Percentiles rank a stretch among this genome's conserved stretches.
Conservation (phyloP, 345 rosid species). For the Arabidopsis suecica region DNA sequence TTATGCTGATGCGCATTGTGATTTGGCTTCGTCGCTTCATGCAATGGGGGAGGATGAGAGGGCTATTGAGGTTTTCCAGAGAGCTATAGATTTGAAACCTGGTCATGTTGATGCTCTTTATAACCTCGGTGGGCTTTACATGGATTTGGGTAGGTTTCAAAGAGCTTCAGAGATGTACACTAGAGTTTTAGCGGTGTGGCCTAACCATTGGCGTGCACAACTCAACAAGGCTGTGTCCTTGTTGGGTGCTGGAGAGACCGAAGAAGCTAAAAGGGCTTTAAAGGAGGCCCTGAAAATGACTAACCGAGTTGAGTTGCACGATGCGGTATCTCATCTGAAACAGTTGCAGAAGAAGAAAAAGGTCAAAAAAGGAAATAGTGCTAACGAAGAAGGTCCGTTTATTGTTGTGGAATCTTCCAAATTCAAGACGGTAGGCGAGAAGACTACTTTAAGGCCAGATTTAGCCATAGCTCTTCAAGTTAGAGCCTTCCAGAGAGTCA, state of each 20-base stretch:
- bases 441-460: constrained; percentile 73
- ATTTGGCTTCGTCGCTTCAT: constrained; percentile 91
- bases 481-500: constrained; percentile 80
- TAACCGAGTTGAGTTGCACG: constrained; percentile 89
- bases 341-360: constrained; percentile 93
- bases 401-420: constrained; percentile 70
- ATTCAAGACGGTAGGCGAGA: constrained; percentile 72
- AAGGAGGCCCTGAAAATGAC: constrained; percentile 97
- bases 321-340: constrained; percentile 84
- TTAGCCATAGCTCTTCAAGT: constrained; percentile 77
- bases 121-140: constrained; percentile 94
- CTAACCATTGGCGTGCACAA: constrained; percentile 99
- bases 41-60: constrained; percentile 92
- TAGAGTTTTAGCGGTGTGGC: constrained; percentile 88
- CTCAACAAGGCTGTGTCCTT: constrained; percentile 90
- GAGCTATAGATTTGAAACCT: constrained; percentile 94
- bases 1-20: constrained; percentile 98
- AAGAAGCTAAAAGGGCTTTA: constrained; percentile 85
- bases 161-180: constrained; percentile 96
- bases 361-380: constrained; percentile 53
- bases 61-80: constrained; percentile 95
- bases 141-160: constrained; percentile 95
- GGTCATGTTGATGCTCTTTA: constrained; percentile 91
- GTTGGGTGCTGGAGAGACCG: constrained; percentile 92
- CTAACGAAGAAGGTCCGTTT: constrained; percentile 67